Conservation (phyloP, 176 grass and related monocot species). For the Luzula sylvatica region DNA sequence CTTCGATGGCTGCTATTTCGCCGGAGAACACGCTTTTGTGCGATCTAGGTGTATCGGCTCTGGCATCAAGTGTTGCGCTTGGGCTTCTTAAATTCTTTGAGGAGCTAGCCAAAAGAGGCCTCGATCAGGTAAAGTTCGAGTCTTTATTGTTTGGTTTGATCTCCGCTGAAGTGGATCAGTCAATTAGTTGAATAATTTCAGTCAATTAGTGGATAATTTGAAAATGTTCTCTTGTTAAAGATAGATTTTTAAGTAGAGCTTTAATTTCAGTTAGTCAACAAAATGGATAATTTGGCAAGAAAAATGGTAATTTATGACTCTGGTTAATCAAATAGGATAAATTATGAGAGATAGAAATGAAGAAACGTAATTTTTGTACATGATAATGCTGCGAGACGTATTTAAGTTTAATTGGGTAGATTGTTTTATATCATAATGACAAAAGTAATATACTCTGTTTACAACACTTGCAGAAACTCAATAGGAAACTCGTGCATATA, state of each 20-base stretch:
- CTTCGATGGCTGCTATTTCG: slow-evolving; percentile 26
- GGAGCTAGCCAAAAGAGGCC: slow-evolving; percentile 51
- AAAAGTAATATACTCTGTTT: background rate
- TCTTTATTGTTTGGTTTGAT: background rate
- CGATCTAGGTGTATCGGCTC: slow-evolving; percentile 39
- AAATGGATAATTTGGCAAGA: too few species aligned
- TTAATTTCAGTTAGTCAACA: too few species aligned
- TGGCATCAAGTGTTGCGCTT: slow-evolving; percentile 31
- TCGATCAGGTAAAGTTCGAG: slow-evolving; percentile 42
- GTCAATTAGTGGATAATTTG: background rate
- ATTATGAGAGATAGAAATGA: too few species aligned
- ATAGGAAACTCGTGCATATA: slow-evolving; percentile 75
- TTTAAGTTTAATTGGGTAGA: too few species aligned
- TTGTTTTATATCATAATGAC: too few species aligned
- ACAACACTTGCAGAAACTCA: slow-evolving; percentile 44
- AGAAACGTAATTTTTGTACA: too few species aligned
- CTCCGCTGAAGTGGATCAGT: background rate
- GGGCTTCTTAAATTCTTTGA: slow-evolving; percentile 62
- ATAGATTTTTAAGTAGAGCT: too few species aligned
- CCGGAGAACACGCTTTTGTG: slow-evolving; percentile 33
- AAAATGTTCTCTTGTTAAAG: too few species aligned
- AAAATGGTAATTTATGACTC: too few species aligned
- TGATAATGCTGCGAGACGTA: too few species aligned
- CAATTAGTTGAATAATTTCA: background rate
- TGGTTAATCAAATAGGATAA: too few species aligned